Conservation (phyloP, 2,329 filamentous ascomycete genomes). For the Akanthomyces lecanii region DNA sequence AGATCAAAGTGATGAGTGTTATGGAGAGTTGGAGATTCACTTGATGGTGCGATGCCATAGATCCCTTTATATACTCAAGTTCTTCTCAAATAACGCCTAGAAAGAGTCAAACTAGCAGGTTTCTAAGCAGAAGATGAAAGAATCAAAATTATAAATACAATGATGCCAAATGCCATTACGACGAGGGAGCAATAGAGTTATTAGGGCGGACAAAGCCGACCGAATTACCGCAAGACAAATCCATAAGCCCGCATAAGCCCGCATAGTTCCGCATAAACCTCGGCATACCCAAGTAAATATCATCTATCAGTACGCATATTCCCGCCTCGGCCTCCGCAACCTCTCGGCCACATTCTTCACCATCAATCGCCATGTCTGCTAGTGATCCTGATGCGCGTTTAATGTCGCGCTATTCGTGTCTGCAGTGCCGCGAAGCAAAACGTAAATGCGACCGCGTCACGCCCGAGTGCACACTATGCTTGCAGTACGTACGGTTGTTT, state of each 20-base stretch:
- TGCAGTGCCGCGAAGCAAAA: conserved; percentile 9
- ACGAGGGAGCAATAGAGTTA: no score
- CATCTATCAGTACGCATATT: background rate
- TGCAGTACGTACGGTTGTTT: background rate
- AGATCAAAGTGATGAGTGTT: background rate
- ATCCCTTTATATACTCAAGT: background rate
- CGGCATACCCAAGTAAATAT: background rate
- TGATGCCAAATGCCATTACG: background rate
- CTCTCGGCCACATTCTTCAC: background rate
- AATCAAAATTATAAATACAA: background rate
- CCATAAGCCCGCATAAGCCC: conserved; percentile 1
- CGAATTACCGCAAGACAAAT: background rate
- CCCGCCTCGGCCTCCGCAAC: background rate
- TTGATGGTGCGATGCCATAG: background rate
- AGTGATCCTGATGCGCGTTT: background rate
- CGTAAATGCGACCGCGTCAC: conserved; percentile 9
- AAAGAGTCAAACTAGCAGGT: no score
- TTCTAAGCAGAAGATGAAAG: background rate
- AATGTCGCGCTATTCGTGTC: background rate
- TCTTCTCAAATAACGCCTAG: no score
- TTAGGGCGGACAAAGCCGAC: no score
- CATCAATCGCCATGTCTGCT: conserved; percentile 1
- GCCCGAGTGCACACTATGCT: conserved; percentile 9
- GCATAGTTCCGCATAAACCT: background rate
- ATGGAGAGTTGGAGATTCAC: background rate